Evolutionary conservation across 495 filamentous ascomycete species (phyloP), one percentile per base, ranked within the genome.

Genomic region (Umbilicaria muhlenbergii): DNA sequence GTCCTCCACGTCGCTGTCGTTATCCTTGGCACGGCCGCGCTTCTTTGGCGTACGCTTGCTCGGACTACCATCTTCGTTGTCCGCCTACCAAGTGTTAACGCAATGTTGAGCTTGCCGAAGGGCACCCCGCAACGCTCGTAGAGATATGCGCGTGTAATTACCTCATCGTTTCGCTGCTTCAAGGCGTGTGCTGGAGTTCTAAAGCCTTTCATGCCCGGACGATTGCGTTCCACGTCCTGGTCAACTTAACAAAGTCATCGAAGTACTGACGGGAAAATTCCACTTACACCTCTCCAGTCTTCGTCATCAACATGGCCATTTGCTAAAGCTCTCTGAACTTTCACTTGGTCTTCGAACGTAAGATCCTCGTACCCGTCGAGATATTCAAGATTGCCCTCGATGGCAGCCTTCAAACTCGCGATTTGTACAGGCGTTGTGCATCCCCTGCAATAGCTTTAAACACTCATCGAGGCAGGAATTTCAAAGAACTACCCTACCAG

Each of bases 311-410:
- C 75, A 51, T 87, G 80, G 8, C 82, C 83, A 48, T 80, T 66
- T 19, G 67, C 68, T 8, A 92, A 42, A 13, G 76, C 81, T 19
- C 63, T 63, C 42, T 58, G 57, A 32, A 88, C 59, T 59, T 83
- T 86, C 17, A 67, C 71, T 57, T 80, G 71, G 6, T 67, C 28
- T 0, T 81, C 79, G 13, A 66, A 62, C 39, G 71, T 55, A 10
- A 89, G 61, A 32, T 85, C 80, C 16, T 87, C 84, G 48, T 65
- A 84, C 40, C 85, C 85, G 59, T 89, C 80, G 34, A 85, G 42
- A 32, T 54, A 40, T 24, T 68, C 58, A 47, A 60, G 64, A 31
- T 65, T 65, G 10, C 44, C 56, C 15, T 53, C 54, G 37, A 75
- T 57, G 5, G 41, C 38, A 2, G 71, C 64, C 28, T 68, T 67